Evolutionary conservation across 2,329 filamentous ascomycete genomes (phyloP).

Genomic region (Cladosporium sp.): DNA sequence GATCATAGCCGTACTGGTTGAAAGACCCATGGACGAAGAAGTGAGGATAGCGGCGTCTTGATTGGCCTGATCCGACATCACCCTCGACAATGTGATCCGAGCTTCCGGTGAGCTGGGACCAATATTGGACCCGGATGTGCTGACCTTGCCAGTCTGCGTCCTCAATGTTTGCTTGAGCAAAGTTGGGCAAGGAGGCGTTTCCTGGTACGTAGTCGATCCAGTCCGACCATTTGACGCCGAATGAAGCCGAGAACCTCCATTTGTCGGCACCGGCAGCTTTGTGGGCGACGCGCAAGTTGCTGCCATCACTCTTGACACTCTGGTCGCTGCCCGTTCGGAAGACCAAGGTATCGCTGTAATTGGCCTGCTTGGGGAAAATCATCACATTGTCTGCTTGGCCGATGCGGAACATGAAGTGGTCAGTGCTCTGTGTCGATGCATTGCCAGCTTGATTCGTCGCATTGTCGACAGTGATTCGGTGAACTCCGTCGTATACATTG

Average conservation of each 20-base stretch:
- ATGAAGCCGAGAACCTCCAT: conserved; percentile 65
- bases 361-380: conserved; percentile 57
- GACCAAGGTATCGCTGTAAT: conserved; percentile 61
- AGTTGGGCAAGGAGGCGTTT: conserved; percentile 51
- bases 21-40: conserved; percentile 63
- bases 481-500: conserved; percentile 62
- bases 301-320: conserved; percentile 27
- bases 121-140: conserved; percentile 66
- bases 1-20: conserved; percentile 66
- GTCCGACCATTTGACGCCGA: conserved; percentile 60
- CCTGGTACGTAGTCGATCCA: conserved; percentile 59
- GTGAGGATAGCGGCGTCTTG: conserved; percentile 59
- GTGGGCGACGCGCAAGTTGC: conserved; percentile 44
- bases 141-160: conserved; percentile 62
- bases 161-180: conserved; percentile 58
- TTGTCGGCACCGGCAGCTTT: conserved; percentile 62
- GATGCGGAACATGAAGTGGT: conserved; percentile 65
- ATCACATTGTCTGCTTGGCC: conserved; percentile 62
- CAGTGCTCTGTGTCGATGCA: conserved; percentile 53
- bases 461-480: conserved; percentile 60
- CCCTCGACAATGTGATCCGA: conserved; percentile 63
- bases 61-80: conserved; percentile 49
- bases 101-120: conserved; percentile 61
- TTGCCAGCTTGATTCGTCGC: conserved; percentile 48
- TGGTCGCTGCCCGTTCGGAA: conserved; percentile 36